These are phyloP conservation scores for Thecaphora frezii DNA, from an alignment of 1,284 basidiomycete genomes.

Conservation along the genomic window DNA sequence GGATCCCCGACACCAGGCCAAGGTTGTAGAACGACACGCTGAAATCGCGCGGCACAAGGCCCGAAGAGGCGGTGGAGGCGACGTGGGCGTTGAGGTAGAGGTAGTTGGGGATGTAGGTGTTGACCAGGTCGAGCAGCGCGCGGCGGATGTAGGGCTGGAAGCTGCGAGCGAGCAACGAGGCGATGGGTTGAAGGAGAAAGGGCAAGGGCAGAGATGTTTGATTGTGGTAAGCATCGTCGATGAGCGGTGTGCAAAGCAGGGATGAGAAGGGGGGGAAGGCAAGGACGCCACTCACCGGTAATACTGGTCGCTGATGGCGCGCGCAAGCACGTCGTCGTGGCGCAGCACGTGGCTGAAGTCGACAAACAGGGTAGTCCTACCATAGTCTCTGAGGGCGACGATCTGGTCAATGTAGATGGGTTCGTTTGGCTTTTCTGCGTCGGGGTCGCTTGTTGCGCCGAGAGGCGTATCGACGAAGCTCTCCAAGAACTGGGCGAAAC, in stretches of 20 bases:
- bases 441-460: slow-evolving; percentile 1
- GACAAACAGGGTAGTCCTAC: slow-evolving; percentile 78
- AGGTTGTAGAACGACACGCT: slow-evolving; percentile 91
- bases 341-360: slow-evolving; percentile 77
- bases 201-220: no score
- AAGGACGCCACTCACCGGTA: slow-evolving; percentile 84
- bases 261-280: no score
- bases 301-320: slow-evolving; percentile 74
- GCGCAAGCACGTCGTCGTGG: slow-evolving; percentile 28
- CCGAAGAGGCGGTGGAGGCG: slow-evolving; percentile 64
- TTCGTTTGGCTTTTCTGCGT: slow-evolving; percentile 13
- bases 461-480: slow-evolving; percentile 71
- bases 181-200: no score
- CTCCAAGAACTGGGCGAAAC: slow-evolving; percentile 86
- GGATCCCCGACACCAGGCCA: slow-evolving; percentile 73
- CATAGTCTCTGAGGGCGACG: slow-evolving; percentile 90
- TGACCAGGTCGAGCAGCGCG: slow-evolving; percentile 71
- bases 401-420: slow-evolving; percentile 88
- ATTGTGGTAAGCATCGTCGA: no score
- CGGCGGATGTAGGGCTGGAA: slow-evolving; percentile 82
- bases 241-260: no score
- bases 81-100: slow-evolving; percentile 57
- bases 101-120: slow-evolving; percentile 73
- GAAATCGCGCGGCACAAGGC: slow-evolving; percentile 87
- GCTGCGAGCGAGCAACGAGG: not conserved